These are phyloP conservation scores for Raddia distichophylla DNA, from an alignment of 176 grass and related monocot species.

Conservation along the genomic window DNA sequence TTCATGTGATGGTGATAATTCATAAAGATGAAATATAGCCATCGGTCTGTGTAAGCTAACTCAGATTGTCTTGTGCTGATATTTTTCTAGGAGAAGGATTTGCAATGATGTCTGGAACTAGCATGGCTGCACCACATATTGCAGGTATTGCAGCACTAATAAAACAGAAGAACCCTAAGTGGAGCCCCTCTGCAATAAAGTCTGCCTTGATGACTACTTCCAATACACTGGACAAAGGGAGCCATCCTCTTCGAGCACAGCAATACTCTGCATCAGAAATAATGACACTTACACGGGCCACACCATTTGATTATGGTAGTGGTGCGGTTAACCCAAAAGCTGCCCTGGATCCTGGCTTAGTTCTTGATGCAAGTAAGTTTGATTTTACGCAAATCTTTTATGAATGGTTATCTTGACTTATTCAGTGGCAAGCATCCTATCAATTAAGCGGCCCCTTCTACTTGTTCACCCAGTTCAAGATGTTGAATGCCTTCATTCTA, in stretches of 20 bases:
- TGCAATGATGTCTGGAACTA: constrained; percentile 98
- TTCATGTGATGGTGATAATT: neutral
- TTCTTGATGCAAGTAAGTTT: constrained; percentile 92
- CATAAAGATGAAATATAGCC: neutral
- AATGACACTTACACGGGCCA: constrained; percentile 70
- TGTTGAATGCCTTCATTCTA: neutral
- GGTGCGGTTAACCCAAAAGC: constrained; percentile 90
- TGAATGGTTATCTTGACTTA: neutral
- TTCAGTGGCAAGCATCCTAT: neutral
- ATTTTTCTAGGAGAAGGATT: constrained; percentile 75
- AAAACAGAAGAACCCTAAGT: constrained; percentile 94
- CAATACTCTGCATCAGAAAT: constrained; percentile 78
- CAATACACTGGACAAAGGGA: constrained; percentile 75
- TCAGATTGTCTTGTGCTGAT: neutral
- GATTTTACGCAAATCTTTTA: neutral
- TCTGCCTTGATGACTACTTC: constrained; percentile 97
- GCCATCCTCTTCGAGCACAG: constrained; percentile 80
- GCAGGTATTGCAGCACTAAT: constrained; percentile 92
- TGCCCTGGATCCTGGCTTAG: constrained; percentile 88
- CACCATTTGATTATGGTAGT: constrained; percentile 96
- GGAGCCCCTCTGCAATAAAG: constrained; percentile 95
- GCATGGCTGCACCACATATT: constrained; percentile 98
- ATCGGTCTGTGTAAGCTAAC: neutral
- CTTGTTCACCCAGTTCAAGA: neutral
- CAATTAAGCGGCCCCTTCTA: neutral